Evolutionary conservation across 768 basidiomycete species (phyloP), one percentile per base, ranked within the genome.

Genomic region (Chalciporus pseudorubinellus): DNA sequence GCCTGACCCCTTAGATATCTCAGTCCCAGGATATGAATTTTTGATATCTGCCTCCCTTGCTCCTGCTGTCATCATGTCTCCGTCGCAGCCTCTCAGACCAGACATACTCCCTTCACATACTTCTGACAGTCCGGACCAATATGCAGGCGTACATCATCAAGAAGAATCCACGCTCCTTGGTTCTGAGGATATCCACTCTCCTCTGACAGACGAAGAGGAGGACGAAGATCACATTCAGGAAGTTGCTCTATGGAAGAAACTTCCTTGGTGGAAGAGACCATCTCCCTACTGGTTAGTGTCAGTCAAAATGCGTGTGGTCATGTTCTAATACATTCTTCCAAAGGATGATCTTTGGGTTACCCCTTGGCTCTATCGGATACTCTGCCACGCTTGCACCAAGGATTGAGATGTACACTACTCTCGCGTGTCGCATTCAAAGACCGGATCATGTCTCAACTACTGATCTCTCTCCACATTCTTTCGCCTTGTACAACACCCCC

Each of bases 221-320:
- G 64, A 68, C 11, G 55, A 62, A 26, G 49, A 51, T 3, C 70
- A 74, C 39, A 61, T 59, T 19, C 64, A 66, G 31, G 61, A 68
- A 31, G 48, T 64, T 14, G 41, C 46, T 0, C 56, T 61, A 43
- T 60, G 68, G 54, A 60, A 64, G 51, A 56, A 36, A 3, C 72
- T 77, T 41, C 84, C 87, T 3, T 91, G 89, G 88, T 90, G 85
- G 80, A 88, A 74, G 69, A 72, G 78, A 38, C 87, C 89, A 3
- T 89, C 88, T 0, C 76, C 87, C 0, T 77, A 74, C 71, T 91
- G 89, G 90, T 89, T 56, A 58, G 81, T 70, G 11, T 22, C 3
- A 48, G 16, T 29, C 46, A n/a, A 33, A 7, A 19, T 10, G 14
- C 16, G 20, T 26, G 26, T 46, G n/a, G 13, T 24, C 26, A n/a